A percentile compares a stretch with the other conserved stretches of the same genome.
phyloP scores from a whole-genome alignment of 2,329 filamentous ascomycete genomes.

The Hypomyces rosellus region DNA sequence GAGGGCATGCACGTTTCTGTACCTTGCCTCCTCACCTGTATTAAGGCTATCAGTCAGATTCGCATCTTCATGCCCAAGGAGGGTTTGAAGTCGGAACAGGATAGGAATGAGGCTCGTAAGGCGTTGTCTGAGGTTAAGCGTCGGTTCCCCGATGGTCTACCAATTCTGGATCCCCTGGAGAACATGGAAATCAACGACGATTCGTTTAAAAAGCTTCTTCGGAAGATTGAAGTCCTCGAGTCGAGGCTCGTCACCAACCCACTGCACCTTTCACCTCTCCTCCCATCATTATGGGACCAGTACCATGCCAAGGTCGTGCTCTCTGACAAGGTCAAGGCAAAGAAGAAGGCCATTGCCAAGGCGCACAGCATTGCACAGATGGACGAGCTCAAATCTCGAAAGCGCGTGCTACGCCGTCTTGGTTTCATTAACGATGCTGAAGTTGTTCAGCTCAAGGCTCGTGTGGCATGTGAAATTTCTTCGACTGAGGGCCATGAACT shows the following conservation, averaged over 20 bases:
- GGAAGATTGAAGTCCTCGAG: conserved; percentile 96
- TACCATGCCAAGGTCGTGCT: conserved; percentile 77
- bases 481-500: conserved; percentile 87
- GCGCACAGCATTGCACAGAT: conserved; percentile 86
- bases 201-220: conserved; percentile 82
- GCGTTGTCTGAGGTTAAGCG: conserved; percentile 71
- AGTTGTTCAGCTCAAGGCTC: conserved; percentile 93
- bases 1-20: conserved; percentile 41
- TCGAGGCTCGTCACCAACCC: conserved; percentile 83
- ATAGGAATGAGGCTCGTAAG: conserved; percentile 61
- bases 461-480: conserved; percentile 95
- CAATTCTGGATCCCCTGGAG: conserved; percentile 85
- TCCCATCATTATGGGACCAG: conserved; percentile 79
- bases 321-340: conserved; percentile 72
- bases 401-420: conserved; percentile 86
- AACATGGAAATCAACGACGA: conserved; percentile 95
- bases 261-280: conserved; percentile 79
- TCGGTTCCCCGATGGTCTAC: conserved; percentile 87
- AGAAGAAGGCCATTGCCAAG: conserved; percentile 79
- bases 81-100: conserved; percentile 54
- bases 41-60: conserved; percentile 78
- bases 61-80: conserved; percentile 79
- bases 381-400: conserved; percentile 92
- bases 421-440: conserved; percentile 95
- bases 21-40: conserved; percentile 76